These are phyloP conservation scores for Acmispon strigosus DNA, from an alignment of 306 rosid species.

Conservation along the genomic window DNA sequence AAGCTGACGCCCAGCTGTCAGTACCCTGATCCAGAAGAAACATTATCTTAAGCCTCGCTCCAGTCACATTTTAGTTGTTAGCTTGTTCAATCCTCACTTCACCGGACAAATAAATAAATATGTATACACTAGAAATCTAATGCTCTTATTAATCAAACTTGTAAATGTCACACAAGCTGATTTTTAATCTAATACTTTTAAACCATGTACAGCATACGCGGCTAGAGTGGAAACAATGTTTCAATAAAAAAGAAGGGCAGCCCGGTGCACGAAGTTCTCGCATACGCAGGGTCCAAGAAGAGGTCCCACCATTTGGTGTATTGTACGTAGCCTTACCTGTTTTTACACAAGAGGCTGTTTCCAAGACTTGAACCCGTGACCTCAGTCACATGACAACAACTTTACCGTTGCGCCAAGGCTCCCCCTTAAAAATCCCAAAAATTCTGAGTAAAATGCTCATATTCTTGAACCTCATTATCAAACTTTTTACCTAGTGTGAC, in stretches of 20 bases:
- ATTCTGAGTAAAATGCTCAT: neutral
- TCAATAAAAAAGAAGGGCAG: neutral
- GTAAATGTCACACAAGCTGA: too few species aligned
- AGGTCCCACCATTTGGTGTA: too few species aligned
- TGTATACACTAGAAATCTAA: neutral
- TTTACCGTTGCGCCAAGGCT: too few species aligned
- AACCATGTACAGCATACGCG: neutral
- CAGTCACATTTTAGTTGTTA: neutral
- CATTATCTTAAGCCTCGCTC: neutral
- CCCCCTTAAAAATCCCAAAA: neutral
- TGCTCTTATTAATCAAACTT: neutral
- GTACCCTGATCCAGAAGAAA: constrained; percentile 56
- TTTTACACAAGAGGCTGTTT: too few species aligned
- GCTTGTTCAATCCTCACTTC: neutral
- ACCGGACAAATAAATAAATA: neutral
- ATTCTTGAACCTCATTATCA: neutral
- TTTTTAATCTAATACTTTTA: neutral
- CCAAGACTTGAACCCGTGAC: too few species aligned
- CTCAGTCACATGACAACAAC: too few species aligned
- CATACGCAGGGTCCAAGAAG: too few species aligned
- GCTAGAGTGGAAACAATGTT: neutral
- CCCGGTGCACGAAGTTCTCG: too few species aligned
- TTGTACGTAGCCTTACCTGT: too few species aligned
- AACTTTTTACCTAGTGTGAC: too few species aligned
- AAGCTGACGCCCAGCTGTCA: constrained; percentile 88